Conservation (phyloP, 352 stramenopile species). For the Thraustochytrium striatum region DNA sequence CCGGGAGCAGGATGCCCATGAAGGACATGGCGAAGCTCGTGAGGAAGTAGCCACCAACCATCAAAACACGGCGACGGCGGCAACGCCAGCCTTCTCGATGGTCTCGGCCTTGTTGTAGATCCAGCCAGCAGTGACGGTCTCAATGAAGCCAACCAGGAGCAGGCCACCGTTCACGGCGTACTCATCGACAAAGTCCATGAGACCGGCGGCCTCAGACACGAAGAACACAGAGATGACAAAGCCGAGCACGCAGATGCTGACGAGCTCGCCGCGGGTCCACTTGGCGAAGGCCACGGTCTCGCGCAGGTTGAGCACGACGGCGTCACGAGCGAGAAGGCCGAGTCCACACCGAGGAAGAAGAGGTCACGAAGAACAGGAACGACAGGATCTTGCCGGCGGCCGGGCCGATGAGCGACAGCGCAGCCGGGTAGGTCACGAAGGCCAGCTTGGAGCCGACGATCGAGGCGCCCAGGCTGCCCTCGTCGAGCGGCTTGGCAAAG, state of each 20-base stretch:
- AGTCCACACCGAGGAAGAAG: slow-evolving; percentile 62
- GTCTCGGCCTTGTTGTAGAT: slow-evolving; percentile 55
- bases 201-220: slow-evolving; percentile 59
- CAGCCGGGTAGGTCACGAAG: slow-evolving; percentile 62
- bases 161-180: slow-evolving; percentile 63
- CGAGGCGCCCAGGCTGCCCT: slow-evolving; percentile 34
- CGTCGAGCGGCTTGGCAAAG: neutral
- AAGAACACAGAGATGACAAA: slow-evolving; percentile 56
- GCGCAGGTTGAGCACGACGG: slow-evolving; percentile 50
- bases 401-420: slow-evolving; percentile 54
- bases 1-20: too few species aligned
- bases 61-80: too few species aligned
- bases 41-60: too few species aligned
- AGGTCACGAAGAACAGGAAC: slow-evolving; percentile 61
- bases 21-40: too few species aligned
- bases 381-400: slow-evolving; percentile 55
- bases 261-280: slow-evolving; percentile 26
- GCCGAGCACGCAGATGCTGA: slow-evolving; percentile 53
- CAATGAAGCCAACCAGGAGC: slow-evolving; percentile 58
- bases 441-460: slow-evolving; percentile 54
- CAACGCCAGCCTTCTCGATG: slow-evolving; percentile 54
- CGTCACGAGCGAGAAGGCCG: slow-evolving; percentile 61
- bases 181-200: slow-evolving; percentile 61
- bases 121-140: slow-evolving; percentile 59
- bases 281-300: slow-evolving; percentile 43